phyloP scores from a whole-genome alignment of 176 grass and related monocot species.

The Avena eriantha region DNA sequence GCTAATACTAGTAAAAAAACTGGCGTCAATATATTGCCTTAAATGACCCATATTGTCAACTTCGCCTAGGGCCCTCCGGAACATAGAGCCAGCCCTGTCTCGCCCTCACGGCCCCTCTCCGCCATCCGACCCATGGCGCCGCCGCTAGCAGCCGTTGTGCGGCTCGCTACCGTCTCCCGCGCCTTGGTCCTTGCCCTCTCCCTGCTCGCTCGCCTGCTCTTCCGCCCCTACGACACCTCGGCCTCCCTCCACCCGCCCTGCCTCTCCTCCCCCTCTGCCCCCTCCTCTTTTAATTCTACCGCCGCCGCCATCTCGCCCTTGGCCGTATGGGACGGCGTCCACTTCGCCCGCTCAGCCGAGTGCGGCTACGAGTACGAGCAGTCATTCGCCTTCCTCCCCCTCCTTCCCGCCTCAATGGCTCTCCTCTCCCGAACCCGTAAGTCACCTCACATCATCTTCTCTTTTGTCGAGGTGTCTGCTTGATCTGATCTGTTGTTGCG shows the following conservation, averaged over 20 bases:
- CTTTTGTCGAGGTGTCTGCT: background rate
- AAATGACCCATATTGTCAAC: too few relatives aligned
- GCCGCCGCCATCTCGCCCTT: conserved; percentile 57
- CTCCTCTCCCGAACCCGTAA: conserved; percentile 75
- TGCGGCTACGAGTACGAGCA: conserved; percentile 99
- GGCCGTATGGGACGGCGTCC: conserved; percentile 89
- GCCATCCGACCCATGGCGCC: background rate
- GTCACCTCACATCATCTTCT: background rate
- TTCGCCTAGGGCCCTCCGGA: too few relatives aligned
- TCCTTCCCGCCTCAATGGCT: conserved; percentile 68
- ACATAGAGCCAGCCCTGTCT: too few relatives aligned
- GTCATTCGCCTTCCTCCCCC: conserved; percentile 81
- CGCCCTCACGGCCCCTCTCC: background rate
- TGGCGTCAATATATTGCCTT: too few relatives aligned
- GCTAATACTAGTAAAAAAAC: too few relatives aligned
- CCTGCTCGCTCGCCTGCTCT: conserved; percentile 64
- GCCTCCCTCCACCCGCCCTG: conserved; percentile 70
- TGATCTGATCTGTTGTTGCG: conserved; percentile 43
- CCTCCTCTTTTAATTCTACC: background rate
- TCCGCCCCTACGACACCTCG: conserved; percentile 89
- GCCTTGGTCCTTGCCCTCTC: conserved; percentile 64
- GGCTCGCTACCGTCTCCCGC: conserved; percentile 59
- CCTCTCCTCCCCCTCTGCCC: conserved; percentile 43
- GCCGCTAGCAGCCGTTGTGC: conserved; percentile 42
- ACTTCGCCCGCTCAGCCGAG: conserved; percentile 78